Evolutionary conservation across 176 grass and related monocot genomes (phyloP).

Genomic region (Rhipidocladum racemiflorum): DNA sequence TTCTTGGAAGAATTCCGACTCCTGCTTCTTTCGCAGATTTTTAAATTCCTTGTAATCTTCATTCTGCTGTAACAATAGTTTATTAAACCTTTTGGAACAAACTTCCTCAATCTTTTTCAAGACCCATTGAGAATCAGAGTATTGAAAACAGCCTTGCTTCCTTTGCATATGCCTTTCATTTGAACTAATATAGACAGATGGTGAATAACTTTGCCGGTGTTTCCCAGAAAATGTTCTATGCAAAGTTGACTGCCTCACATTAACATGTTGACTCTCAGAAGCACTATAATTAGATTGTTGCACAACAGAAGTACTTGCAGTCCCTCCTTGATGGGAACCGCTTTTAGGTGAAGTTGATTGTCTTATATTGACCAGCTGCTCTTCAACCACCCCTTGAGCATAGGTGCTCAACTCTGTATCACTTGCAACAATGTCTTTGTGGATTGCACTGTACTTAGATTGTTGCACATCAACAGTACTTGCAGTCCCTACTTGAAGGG

Average conservation of each 20-base stretch:
- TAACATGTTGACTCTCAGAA: background rate
- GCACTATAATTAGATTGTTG: slow-evolving; percentile 3
- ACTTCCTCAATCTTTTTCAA: slow-evolving; percentile 46
- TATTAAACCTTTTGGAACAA: slow-evolving; percentile 41
- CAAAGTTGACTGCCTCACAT: slow-evolving; percentile 11
- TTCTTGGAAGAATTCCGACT: slow-evolving; percentile 38
- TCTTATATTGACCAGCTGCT: background rate
- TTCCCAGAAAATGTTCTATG: slow-evolving; percentile 8
- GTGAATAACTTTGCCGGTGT: slow-evolving; percentile 3
- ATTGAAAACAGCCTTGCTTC: slow-evolving; percentile 8
- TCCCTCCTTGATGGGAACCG: slow-evolving; percentile 1
- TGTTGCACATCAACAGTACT: no score
- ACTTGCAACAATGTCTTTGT: slow-evolving; percentile 11
- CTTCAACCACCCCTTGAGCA: slow-evolving; percentile 1
- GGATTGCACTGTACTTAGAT: slow-evolving; percentile 8
- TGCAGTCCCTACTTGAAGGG: background rate
- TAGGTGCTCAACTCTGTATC: slow-evolving; percentile 4
- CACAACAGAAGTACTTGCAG: slow-evolving; percentile 11
- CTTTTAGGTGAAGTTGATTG: slow-evolving; percentile 32
- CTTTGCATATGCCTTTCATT: slow-evolving; percentile 34
- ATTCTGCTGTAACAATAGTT: slow-evolving; percentile 49
- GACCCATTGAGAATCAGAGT: background rate
- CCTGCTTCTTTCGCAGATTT: background rate
- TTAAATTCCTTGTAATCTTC: slow-evolving; percentile 53
- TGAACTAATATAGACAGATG: background rate